Evolutionary conservation across 805 yeast species (phyloP), one percentile per base, ranked within the genome.

Genomic region (Peterozyma toletana): DNA sequence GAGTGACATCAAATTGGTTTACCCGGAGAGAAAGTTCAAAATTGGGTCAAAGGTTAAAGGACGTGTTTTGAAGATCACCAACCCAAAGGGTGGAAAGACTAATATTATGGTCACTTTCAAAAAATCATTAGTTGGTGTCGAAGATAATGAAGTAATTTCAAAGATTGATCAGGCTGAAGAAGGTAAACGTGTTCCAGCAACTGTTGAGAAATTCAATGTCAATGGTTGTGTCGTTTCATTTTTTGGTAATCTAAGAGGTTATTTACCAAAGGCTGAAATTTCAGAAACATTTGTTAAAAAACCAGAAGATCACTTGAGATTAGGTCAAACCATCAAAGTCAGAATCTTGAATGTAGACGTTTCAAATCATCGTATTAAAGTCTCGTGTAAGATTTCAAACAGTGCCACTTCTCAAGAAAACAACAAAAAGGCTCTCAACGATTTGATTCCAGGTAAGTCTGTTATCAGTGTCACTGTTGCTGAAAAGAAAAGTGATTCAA

Each of bases 21-120:
- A 91, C 57, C 99, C 99, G 5, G 98, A 93, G 64, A 77, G 93
- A 68, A 87, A 88, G 56, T 91, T 83, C 71, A 86, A 86, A 62
- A 79, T 82, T 37, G 98, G 96, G 10, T 68, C 83, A 37, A 84
- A 81, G 52, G 86, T 87, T 30, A 84, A 75, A 53, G 93, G 83
- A 49, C 77, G 95, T 64, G 75, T 88, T 11, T 62, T 87, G 51
- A 70, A 64, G 42, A 71, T 75, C 17, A 64, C 72, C 37, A 53
- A 59, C 35, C 64, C 56, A 38, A 66, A 67, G 42, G 71, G 75
- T 30, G 48, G 53, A 14, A 74, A 71, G 30, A 57, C 65, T 30
- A 75, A 71, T 39, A 66, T 89, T 37, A 63, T 68, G 34, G 68
- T 87, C 17, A 86, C 98, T 2, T 63, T 90, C 53, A 89, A 89